phyloP scores from a whole-genome alignment of 257 asterid species.

The Solanum chiquidenum region DNA sequence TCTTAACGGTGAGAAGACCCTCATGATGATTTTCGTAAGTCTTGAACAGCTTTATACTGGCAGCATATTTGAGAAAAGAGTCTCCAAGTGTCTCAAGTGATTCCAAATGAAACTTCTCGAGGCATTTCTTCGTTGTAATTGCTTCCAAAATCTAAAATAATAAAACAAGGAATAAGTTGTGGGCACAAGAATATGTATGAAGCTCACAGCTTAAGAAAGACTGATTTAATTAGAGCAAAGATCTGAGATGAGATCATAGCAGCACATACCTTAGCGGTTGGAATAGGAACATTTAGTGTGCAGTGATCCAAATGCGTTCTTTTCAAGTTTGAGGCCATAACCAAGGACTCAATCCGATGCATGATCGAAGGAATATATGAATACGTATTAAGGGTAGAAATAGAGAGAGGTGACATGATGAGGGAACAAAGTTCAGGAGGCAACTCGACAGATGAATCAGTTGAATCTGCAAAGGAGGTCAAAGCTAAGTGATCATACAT shows the following conservation, averaged over 20 bases:
- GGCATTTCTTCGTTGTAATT: conserved; percentile 76
- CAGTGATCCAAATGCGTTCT: conserved; percentile 32
- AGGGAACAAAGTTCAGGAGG: conserved; percentile 79
- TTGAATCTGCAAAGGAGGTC: conserved; percentile 28
- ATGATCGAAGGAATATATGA: conserved; percentile 58
- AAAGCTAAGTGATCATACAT: neutral
- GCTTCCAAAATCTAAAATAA: conserved; percentile 69
- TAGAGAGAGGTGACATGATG: conserved; percentile 54
- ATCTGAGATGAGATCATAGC: neutral
- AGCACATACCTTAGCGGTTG: conserved; percentile 37
- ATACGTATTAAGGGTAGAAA: conserved; percentile 48
- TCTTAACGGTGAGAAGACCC: conserved; percentile 56
- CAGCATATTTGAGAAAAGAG: conserved; percentile 77
- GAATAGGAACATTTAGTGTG: conserved; percentile 32
- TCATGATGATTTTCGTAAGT: conserved; percentile 53
- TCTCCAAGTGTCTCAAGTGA: conserved; percentile 91
- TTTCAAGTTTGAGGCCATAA: conserved; percentile 56
- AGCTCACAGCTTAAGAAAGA: neutral
- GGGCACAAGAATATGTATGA: neutral
- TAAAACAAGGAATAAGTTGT: neutral
- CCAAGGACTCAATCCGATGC: conserved; percentile 80
- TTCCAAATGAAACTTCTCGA: conserved; percentile 62
- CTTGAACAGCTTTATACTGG: conserved; percentile 55
- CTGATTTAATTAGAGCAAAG: neutral
- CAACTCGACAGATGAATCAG: conserved; percentile 39